Base-by-base conservation (phyloP, 2,329 filamentous ascomycete species). In the Fusarium subglutinans region DNA sequence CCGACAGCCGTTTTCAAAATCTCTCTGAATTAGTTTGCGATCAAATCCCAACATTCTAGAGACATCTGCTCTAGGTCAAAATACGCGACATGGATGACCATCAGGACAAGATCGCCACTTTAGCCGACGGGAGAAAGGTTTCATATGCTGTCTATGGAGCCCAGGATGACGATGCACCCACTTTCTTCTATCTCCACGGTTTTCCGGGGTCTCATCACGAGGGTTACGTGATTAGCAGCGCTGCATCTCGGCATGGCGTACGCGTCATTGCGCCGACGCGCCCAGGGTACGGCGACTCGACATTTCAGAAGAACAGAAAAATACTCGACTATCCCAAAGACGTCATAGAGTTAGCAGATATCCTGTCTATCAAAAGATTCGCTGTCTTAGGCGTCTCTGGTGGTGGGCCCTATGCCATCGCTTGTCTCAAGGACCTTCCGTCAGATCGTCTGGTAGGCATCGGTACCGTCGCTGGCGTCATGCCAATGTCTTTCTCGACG, bases 161-260 rank as follows among this genome's bases (percentile, higher is more conserved):
- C 1, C 63, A 74, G 28, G 44, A 62, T 17, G 17, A 41, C 4
- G 14, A 56, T 24, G 51, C 71, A 20, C 67, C 67, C 1, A 74
- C 71, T 4, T 11, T 30, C 3, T 72, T 74, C 13, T 65, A 74
- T 48, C 57, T 74, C 8, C 71, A 74, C 14, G 71, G 71, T 1
- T 74, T 69, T 7, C 71, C 71, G 3, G 71, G 71, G 2, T 69
- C 71, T 59, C 71, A 74, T 14, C 67, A 74, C 20, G 71, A 74
- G 35, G 71, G 28, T 11, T 69, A 59, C 22, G 6, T 55, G 30
- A 54, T 38, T 5, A 67, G 56, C 12, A 26, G 11, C 48, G 13
- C 71, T 8, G 71, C 71, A 2, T 14, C 54, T 1, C 28, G 59
- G 10, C 24, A 59, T 6, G 47, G 63, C 3, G 8, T 74, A n/a